These are phyloP conservation scores for Naganishia randhawae DNA, from an alignment of 768 basidiomycete species.

Conservation along the genomic window DNA sequence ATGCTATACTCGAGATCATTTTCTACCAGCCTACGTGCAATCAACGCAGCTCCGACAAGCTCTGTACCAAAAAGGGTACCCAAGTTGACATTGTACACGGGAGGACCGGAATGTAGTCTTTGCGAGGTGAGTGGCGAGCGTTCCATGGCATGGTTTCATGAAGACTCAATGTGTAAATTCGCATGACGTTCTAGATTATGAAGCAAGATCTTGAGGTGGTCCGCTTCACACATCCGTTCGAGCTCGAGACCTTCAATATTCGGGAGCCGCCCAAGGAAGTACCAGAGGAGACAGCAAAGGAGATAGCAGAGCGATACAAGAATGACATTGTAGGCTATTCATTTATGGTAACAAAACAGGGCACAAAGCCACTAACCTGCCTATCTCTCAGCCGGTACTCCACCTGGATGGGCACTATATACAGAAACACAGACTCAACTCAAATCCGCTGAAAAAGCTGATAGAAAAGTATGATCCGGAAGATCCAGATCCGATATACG, in stretches of 20 bases:
- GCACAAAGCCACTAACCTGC: not conserved
- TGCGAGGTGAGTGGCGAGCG: conserved; percentile 43
- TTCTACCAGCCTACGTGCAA: conserved; percentile 1
- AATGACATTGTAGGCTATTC: conserved; percentile 47
- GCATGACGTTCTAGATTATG: conserved; percentile 34
- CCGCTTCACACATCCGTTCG: conserved; percentile 41
- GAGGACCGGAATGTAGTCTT: conserved; percentile 49
- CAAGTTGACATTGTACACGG: conserved; percentile 46
- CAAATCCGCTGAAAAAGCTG: conserved; percentile 31
- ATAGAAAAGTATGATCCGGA: conserved; percentile 37
- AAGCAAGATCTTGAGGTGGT: conserved; percentile 42
- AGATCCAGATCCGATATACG: conserved; percentile 21
- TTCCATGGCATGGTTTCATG: not conserved
- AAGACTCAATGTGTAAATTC: not conserved
- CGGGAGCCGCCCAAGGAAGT: conserved; percentile 40
- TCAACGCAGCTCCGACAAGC: not conserved
- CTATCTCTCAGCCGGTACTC: conserved; percentile 41
- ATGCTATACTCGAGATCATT: conserved; percentile 13
- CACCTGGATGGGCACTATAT: conserved; percentile 42
- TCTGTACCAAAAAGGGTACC: conserved; percentile 28
- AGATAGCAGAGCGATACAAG: conserved; percentile 45
- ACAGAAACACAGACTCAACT: conserved; percentile 47
- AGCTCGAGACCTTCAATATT: conserved; percentile 44
- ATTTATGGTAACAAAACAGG: not conserved
- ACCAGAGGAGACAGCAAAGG: conserved; percentile 39